phyloP scores from a whole-genome alignment of 352 stramenopile species.

The Lagenidium giganteum region DNA sequence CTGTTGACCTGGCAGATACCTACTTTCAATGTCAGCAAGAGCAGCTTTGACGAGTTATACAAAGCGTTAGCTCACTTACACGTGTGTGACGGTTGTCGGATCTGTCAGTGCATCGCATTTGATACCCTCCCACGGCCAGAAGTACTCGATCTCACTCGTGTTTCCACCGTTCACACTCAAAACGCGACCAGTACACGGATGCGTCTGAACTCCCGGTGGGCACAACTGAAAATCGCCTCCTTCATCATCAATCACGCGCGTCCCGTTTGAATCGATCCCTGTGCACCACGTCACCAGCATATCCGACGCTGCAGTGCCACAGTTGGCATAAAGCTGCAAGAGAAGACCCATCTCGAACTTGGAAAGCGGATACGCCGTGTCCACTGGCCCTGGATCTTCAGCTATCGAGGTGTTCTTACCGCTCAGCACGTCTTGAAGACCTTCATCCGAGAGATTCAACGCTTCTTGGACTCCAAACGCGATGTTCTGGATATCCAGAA shows the following conservation, averaged over 20 bases:
- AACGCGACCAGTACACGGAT: conserved; percentile 60
- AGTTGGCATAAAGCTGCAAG: conserved; percentile 40
- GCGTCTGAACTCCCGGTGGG: conserved; percentile 38
- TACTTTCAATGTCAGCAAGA: conserved; percentile 9
- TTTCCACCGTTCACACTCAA: conserved; percentile 22
- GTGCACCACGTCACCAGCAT: conserved; percentile 63
- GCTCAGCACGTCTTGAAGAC: conserved; percentile 1
- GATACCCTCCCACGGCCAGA: conserved; percentile 74
- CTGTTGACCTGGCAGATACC: conserved; percentile 41
- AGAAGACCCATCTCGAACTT: conserved; percentile 32
- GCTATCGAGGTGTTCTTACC: neutral
- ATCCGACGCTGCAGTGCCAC: conserved; percentile 31
- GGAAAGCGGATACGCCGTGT: conserved; percentile 49
- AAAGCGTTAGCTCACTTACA: conserved; percentile 24
- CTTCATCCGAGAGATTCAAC: conserved; percentile 11
- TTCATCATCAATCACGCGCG: conserved; percentile 7
- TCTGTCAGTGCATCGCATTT: conserved; percentile 59
- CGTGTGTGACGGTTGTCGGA: conserved; percentile 63
- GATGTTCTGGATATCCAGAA: conserved; percentile 13
- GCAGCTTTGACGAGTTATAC: neutral
- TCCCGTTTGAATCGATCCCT: conserved; percentile 15
- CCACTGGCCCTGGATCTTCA: no score
- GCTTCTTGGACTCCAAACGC: conserved; percentile 2
- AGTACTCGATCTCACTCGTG: conserved; percentile 19
- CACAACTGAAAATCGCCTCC: conserved; percentile 21